Conservation (phyloP, 257 asterid genomes). For the Coffea canephora region DNA sequence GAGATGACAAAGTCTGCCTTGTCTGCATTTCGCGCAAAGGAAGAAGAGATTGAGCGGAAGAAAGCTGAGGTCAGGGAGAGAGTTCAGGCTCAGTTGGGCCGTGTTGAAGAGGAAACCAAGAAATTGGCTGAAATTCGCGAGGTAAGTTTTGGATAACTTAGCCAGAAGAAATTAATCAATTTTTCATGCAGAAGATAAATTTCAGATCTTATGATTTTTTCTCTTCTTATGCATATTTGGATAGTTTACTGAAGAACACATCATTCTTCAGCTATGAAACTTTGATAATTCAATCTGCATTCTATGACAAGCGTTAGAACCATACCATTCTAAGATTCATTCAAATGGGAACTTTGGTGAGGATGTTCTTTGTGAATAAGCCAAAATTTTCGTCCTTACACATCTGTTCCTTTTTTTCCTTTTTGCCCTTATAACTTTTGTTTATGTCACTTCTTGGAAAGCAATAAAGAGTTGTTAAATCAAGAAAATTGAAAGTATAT, state of each 20-base stretch:
- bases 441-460: too few species aligned
- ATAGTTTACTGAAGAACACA: neutral
- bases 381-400: too few species aligned
- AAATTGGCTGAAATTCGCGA: conserved; percentile 77
- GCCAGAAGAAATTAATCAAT: neutral
- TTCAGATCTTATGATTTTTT: neutral
- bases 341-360: too few species aligned
- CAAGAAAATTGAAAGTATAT: neutral
- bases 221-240: neutral
- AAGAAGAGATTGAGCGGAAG: conserved; percentile 83
- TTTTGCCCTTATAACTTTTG: too few species aligned
- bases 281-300: neutral
- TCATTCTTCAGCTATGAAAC: neutral
- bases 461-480: too few species aligned
- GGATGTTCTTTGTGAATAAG: too few species aligned
- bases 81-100: conserved; percentile 76
- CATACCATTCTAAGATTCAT: too few species aligned
- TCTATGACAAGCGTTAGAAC: too few species aligned
- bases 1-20: conserved; percentile 76
- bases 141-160: conserved; percentile 32
- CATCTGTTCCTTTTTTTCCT: too few species aligned
- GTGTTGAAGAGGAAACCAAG: conserved; percentile 77
- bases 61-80: conserved; percentile 54
- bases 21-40: conserved; percentile 66
- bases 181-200: neutral